Evolutionary conservation across 805 yeast species (phyloP).

Genomic region (Cyberlindnera japonica): DNA sequence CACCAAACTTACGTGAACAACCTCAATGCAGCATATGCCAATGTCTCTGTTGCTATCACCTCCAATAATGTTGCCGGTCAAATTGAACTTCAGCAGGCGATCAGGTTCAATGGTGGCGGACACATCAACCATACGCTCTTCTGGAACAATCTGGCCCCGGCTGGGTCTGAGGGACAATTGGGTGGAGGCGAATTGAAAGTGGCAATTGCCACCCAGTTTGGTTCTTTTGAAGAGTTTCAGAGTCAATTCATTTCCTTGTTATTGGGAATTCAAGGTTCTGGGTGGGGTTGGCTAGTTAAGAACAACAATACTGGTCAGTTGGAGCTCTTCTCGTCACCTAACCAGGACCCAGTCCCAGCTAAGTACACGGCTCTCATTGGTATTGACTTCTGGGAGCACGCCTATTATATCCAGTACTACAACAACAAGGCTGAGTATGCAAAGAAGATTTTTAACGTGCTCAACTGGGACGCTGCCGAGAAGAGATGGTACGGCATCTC

Average conservation of each 20-base stretch:
- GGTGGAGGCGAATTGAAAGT: conserved; percentile 42
- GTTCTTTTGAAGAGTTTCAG: conserved; percentile 42
- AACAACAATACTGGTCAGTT: conserved; percentile 38
- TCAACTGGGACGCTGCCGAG: conserved; percentile 49
- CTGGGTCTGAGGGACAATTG: conserved; percentile 19
- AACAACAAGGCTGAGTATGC: conserved; percentile 48
- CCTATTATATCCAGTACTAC: conserved; percentile 50
- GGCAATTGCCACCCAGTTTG: conserved; percentile 39
- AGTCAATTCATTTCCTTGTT: conserved; percentile 39
- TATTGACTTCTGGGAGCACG: conserved; percentile 54
- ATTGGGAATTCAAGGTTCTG: conserved; percentile 50
- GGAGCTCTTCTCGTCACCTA: conserved; percentile 43
- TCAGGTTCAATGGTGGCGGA: conserved; percentile 51
- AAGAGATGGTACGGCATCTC: conserved; percentile 32
- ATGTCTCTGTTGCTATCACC: conserved; percentile 33
- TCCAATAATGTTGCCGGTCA: conserved; percentile 39
- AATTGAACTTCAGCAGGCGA: conserved; percentile 41
- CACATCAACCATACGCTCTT: conserved; percentile 47
- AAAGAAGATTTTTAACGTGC: conserved; percentile 48
- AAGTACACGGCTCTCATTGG: conserved; percentile 44
- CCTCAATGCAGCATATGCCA: conserved; percentile 42
- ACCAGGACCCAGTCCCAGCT: conserved; percentile 44
- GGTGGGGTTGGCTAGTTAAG: conserved; percentile 50
- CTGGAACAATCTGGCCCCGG: conserved; percentile 48
- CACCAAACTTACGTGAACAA: conserved; percentile 49